These are phyloP conservation scores for Mortierella sp. DNA, from an alignment of 371 early-diverging fungal species.

Conservation along the genomic window DNA sequence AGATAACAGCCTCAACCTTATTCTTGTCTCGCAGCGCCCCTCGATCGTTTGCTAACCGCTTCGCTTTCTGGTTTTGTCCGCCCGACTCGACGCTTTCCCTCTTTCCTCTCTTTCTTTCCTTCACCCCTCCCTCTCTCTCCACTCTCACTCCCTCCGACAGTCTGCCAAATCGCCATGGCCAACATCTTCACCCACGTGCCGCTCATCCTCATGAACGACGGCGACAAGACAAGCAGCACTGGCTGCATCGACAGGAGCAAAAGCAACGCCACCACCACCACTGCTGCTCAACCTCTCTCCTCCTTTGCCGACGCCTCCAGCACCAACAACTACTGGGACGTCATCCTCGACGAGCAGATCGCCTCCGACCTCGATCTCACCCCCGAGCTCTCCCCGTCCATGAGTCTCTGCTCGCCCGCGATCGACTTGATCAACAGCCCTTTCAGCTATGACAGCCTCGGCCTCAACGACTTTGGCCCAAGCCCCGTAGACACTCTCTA, in stretches of 20 bases:
- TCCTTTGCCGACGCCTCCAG: neutral
- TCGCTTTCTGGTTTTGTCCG: neutral
- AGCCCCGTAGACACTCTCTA: slow-evolving; percentile 18
- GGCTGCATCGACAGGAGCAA: slow-evolving; percentile 8
- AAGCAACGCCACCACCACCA: slow-evolving; percentile 9
- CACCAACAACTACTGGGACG: slow-evolving; percentile 13
- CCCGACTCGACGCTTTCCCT: neutral
- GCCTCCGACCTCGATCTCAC: slow-evolving; percentile 18
- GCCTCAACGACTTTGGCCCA: slow-evolving; percentile 18
- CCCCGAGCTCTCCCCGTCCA: slow-evolving; percentile 42
- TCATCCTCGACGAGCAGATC: slow-evolving; percentile 7
- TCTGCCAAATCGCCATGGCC: slow-evolving; percentile 11
- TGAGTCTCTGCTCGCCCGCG: slow-evolving; percentile 17
- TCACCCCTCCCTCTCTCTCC: neutral
- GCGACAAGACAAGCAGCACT: slow-evolving; percentile 10
- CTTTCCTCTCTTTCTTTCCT: neutral
- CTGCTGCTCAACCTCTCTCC: neutral
- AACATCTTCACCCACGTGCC: slow-evolving; percentile 22
- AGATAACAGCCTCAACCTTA: too few relatives aligned
- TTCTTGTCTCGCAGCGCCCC: neutral
- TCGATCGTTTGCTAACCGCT: too few relatives aligned
- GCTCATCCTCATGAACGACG: slow-evolving; percentile 10
- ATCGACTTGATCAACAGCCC: slow-evolving; percentile 27
- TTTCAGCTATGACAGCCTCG: slow-evolving; percentile 26
- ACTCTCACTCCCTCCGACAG: slow-evolving; percentile 1